A percentile compares a stretch with the other conserved stretches of the same genome.
These are phyloP conservation scores for Candida khao-thaluensis DNA, from an alignment of 805 yeast species.

Conservation along the genomic window DNA sequence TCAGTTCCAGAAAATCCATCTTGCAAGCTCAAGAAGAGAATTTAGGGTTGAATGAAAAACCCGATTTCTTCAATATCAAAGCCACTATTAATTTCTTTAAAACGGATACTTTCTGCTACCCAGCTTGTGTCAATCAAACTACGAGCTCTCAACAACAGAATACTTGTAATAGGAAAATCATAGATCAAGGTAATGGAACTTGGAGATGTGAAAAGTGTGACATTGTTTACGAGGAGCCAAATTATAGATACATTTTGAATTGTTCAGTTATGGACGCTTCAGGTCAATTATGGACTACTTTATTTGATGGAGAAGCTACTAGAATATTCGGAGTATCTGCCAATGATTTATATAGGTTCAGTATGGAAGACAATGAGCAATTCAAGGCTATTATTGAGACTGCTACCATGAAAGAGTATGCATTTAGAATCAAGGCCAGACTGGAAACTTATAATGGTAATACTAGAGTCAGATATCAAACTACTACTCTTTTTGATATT, in stretches of 20 bases:
- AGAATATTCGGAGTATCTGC: conserved; percentile 63
- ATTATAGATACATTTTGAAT: conserved; percentile 78
- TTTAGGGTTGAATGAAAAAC: conserved; percentile 71
- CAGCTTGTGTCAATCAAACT: conserved; percentile 72
- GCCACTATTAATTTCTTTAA: conserved; percentile 72
- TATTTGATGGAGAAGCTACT: conserved; percentile 83
- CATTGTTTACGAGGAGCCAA: conserved; percentile 62
- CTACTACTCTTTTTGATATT: conserved; percentile 50
- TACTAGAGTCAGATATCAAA: conserved; percentile 73
- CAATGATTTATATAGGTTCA: conserved; percentile 54
- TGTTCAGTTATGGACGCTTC: conserved; percentile 74
- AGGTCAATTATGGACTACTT: conserved; percentile 81
- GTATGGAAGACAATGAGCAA: conserved; percentile 41
- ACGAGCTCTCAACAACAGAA: conserved; percentile 17
- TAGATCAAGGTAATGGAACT: conserved; percentile 63
- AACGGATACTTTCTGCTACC: conserved; percentile 79
- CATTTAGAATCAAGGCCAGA: conserved; percentile 76
- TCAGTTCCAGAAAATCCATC: conserved; percentile 63
- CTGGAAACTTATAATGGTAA: conserved; percentile 82
- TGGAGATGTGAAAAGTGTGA: conserved; percentile 97
- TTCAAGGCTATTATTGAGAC: conserved; percentile 47
- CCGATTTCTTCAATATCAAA: conserved; percentile 74
- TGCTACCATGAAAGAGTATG: conserved; percentile 63
- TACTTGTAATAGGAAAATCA: conserved; percentile 76
- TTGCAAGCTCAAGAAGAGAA: conserved; percentile 62